phyloP scores from a whole-genome alignment of 345 rosid species.

The Angophora floribunda region DNA sequence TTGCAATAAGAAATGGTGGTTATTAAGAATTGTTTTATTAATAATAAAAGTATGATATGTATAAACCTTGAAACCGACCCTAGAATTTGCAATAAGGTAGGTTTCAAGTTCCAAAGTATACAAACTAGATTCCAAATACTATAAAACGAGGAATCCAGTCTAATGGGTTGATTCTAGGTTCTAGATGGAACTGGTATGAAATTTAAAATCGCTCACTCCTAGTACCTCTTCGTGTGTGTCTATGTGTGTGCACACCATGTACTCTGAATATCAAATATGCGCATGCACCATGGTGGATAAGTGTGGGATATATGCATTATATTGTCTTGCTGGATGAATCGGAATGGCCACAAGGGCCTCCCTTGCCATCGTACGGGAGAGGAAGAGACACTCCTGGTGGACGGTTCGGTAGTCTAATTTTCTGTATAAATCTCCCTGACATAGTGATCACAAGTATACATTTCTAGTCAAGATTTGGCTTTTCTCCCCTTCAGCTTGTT shows the following conservation, averaged over 20 bases:
- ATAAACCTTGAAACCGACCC: no score
- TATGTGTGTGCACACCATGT: not conserved
- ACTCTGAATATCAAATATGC: not conserved
- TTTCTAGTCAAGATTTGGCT: not conserved
- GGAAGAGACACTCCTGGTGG: conserved; percentile 51
- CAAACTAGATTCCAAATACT: no score
- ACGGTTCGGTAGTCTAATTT: conserved; percentile 51
- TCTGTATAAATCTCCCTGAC: conserved; percentile 68
- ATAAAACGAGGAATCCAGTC: no score
- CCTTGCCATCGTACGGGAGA: conserved; percentile 64
- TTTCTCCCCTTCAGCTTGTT: not conserved
- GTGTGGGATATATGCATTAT: not conserved
- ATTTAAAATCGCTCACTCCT: no score
- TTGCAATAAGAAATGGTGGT: no score
- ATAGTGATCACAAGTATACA: conserved; percentile 62
- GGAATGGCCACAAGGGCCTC: conserved; percentile 49
- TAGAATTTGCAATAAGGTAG: no score
- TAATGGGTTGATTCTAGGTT: no score
- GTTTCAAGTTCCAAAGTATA: no score
- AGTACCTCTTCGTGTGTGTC: not conserved
- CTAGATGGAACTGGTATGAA: no score
- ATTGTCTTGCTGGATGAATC: conserved; percentile 44
- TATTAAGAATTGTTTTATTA: no score
- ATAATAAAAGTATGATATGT: no score
- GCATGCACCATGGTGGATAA: not conserved